Evolutionary conservation across 2,329 filamentous ascomycete genomes (phyloP).

Genomic region (Fusarium compactum): DNA sequence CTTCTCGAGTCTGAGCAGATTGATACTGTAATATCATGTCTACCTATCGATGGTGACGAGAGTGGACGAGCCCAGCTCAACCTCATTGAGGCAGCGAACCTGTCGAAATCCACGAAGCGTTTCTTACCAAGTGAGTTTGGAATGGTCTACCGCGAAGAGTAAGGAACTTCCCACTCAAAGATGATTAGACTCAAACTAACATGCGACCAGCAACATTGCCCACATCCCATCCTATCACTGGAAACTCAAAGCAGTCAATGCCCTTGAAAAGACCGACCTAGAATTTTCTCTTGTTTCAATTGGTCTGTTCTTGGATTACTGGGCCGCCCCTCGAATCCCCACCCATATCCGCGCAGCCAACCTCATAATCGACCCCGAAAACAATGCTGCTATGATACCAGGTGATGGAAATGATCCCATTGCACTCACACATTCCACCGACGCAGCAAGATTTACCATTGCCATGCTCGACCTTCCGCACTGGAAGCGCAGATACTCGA

Average conservation of each 20-base stretch:
- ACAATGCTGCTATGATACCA: neutral
- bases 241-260: neutral
- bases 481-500: neutral
- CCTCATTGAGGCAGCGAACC: neutral
- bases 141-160: neutral
- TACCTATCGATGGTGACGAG: neutral
- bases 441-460: neutral
- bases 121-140: slow-evolving; percentile 10
- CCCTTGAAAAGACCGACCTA: neutral
- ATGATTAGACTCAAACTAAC: neutral
- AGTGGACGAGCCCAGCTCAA: slow-evolving; percentile 8
- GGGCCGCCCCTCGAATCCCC: neutral
- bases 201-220: neutral
- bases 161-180: fast-evolving
- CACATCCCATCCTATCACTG: neutral
- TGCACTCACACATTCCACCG: neutral
- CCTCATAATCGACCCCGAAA: neutral
- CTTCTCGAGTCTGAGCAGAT: neutral
- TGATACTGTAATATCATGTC: neutral
- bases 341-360: neutral
- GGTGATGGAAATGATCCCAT: neutral
- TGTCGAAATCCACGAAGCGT: neutral
- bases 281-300: slow-evolving; percentile 1
- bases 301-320: neutral
- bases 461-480: neutral